A percentile compares a stretch with the other conserved stretches of the same genome.
Conservation (phyloP, 306 rosid species). For the Adenanthera pavonina region DNA sequence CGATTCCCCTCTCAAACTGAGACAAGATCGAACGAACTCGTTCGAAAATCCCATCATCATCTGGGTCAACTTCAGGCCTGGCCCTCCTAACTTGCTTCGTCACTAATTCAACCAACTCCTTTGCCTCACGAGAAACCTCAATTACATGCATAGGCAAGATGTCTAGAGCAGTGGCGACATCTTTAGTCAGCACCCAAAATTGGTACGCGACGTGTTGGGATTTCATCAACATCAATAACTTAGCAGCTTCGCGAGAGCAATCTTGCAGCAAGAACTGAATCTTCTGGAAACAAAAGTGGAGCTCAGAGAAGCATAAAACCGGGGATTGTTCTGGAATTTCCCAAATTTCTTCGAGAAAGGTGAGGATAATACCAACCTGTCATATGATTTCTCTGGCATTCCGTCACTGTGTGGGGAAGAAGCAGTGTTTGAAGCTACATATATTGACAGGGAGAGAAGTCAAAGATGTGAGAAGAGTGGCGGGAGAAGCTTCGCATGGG, state of each 20-base stretch:
- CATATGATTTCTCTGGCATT: conserved; percentile 59
- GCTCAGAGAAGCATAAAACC: conserved; percentile 55
- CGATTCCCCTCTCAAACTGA: conserved; percentile 49
- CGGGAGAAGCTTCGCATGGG: conserved; percentile 56
- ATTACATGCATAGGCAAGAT: conserved; percentile 48
- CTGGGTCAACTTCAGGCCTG: conserved; percentile 38
- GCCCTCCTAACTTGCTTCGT: conserved; percentile 50
- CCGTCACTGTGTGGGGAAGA: conserved; percentile 50
- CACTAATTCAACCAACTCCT: conserved; percentile 53
- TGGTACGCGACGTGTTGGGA: conserved; percentile 47
- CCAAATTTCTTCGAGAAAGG: conserved; percentile 61
- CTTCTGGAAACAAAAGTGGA: conserved; percentile 55
- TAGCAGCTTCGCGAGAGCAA: conserved; percentile 44
- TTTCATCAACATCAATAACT: conserved; percentile 56
- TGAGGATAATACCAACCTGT: conserved; percentile 48
- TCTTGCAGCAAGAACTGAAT: conserved; percentile 55
- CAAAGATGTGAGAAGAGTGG: conserved; percentile 53
- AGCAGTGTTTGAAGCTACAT: conserved; percentile 40
- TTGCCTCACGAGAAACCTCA: conserved; percentile 47
- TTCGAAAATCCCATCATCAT: conserved; percentile 34
- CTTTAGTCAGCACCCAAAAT: conserved; percentile 36
- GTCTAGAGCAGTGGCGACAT: conserved; percentile 59
- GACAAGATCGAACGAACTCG: conserved; percentile 36
- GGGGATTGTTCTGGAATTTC: conserved; percentile 16
- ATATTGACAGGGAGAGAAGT: conserved; percentile 50